Conservation (phyloP, 2,329 filamentous ascomycete species). For the Colletotrichum zoysiae region DNA sequence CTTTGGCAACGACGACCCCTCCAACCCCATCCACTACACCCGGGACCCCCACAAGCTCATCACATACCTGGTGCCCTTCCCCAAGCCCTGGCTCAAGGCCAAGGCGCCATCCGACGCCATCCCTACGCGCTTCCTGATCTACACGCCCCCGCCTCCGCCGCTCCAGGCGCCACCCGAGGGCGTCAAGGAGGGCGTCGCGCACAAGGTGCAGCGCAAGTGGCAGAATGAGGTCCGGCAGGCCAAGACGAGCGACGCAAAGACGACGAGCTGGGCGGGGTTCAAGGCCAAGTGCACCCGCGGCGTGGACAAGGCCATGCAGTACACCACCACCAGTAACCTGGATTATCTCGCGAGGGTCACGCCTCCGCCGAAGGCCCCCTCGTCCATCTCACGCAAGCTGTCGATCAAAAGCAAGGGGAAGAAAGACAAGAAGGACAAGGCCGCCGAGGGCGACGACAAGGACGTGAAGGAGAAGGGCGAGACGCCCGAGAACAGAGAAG, state of each 20-base stretch:
- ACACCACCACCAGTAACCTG: slow-evolving; percentile 36
- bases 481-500: neutral
- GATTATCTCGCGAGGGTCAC: slow-evolving; percentile 35
- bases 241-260: slow-evolving; percentile 36
- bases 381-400: slow-evolving; percentile 20
- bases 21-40: slow-evolving; percentile 34
- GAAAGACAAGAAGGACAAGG: slow-evolving; percentile 32
- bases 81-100: slow-evolving; percentile 34
- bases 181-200: slow-evolving; percentile 35
- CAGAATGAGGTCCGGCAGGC: slow-evolving; percentile 35
- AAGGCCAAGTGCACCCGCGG: slow-evolving; percentile 36
- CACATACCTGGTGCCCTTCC: slow-evolving; percentile 38
- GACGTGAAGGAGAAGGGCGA: slow-evolving; percentile 12
- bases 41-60: slow-evolving; percentile 39
- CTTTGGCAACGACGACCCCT: slow-evolving; percentile 38
- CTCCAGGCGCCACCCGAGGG: slow-evolving; percentile 36
- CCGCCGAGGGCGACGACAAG: slow-evolving; percentile 10
- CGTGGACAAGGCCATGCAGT: slow-evolving; percentile 37
- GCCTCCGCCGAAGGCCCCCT: slow-evolving; percentile 17
- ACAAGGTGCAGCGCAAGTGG: slow-evolving; percentile 40
- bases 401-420: slow-evolving; percentile 30
- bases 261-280: slow-evolving; percentile 38
- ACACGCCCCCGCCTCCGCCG: slow-evolving; percentile 36
- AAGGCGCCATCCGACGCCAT: slow-evolving; percentile 20
- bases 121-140: slow-evolving; percentile 34